Conservation (phyloP, 495 filamentous ascomycete species). For the Monascus purpureus region DNA sequence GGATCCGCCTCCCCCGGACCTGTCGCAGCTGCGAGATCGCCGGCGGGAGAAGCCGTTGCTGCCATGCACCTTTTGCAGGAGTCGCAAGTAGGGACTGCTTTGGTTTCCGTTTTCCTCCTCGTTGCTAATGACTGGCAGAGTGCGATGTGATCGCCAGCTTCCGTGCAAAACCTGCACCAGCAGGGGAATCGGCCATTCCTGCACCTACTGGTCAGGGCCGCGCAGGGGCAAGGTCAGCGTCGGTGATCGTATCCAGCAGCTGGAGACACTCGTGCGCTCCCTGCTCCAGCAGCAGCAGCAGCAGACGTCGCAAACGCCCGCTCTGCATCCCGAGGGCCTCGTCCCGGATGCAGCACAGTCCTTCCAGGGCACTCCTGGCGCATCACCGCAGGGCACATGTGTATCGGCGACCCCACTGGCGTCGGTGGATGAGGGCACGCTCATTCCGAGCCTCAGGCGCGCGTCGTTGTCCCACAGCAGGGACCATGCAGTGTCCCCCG, state of each 20-base stretch:
- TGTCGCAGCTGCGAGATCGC: too few species aligned
- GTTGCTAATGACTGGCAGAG: background rate
- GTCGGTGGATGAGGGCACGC: background rate
- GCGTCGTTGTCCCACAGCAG: background rate
- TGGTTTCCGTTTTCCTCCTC: background rate
- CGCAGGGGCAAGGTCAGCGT: conserved; percentile 2
- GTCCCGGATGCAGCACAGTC: background rate
- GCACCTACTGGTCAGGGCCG: conserved; percentile 3
- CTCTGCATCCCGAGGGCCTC: background rate
- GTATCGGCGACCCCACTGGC: background rate
- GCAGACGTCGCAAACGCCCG: background rate
- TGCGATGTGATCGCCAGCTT: conserved; percentile 7
- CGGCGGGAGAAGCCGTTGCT: conserved; percentile 9
- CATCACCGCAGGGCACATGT: background rate
- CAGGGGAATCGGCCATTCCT: conserved; percentile 4
- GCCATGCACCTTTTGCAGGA: conserved; percentile 6
- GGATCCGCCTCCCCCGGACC: too few species aligned
- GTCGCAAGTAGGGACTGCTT: conserved; percentile 4
- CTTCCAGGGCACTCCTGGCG: background rate
- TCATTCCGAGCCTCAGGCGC: background rate
- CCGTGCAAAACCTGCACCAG: conserved; percentile 9
- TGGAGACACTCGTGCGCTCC: conserved; percentile 6
- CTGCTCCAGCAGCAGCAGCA: conserved; percentile 4
- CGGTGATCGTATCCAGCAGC: conserved; percentile 6
- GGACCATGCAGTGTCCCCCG: background rate